phyloP scores from a whole-genome alignment of 768 basidiomycete species.

The Gyrodon lividus region DNA sequence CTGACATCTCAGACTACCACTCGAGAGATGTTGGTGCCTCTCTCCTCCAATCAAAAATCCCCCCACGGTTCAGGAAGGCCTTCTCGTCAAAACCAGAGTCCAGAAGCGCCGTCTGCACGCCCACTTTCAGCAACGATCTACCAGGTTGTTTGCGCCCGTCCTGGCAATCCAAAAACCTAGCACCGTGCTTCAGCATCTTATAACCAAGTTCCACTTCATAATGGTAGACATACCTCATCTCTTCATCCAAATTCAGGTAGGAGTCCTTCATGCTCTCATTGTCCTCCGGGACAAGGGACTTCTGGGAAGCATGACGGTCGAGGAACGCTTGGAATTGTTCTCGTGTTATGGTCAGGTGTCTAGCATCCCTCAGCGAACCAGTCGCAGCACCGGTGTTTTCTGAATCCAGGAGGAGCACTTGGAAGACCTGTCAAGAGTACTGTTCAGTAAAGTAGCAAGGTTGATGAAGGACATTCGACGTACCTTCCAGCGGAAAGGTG shows the following conservation, averaged over 20 bases:
- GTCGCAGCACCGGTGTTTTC: conserved; percentile 35
- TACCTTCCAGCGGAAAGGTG: conserved; percentile 42
- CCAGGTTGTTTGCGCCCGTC: conserved; percentile 17
- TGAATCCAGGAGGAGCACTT: conserved; percentile 36
- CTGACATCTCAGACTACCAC: background rate
- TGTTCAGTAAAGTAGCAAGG: background rate
- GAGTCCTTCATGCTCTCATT: conserved; percentile 42
- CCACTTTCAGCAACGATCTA: conserved; percentile 33
- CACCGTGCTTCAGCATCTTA: background rate
- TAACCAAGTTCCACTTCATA: background rate
- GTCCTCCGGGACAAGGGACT: conserved; percentile 36
- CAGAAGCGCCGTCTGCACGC: conserved; percentile 31
- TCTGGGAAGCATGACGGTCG: conserved; percentile 31
- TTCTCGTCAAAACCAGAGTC: conserved; percentile 36
- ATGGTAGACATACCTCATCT: conserved; percentile 32
- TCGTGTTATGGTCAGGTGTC: conserved; percentile 33
- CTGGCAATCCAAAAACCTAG: conserved; percentile 35
- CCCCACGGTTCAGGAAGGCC: conserved; percentile 32
- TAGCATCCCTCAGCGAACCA: conserved; percentile 34
- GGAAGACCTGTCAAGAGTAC: conserved; percentile 27
- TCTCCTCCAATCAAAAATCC: conserved; percentile 38
- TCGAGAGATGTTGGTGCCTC: conserved; percentile 4
- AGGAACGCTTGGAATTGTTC: conserved; percentile 38
- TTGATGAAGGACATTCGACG: background rate
- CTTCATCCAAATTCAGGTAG: conserved; percentile 39